phyloP scores from a whole-genome alignment of 2,329 filamentous ascomycete genomes.

The Endoconidiophora laricicola region DNA sequence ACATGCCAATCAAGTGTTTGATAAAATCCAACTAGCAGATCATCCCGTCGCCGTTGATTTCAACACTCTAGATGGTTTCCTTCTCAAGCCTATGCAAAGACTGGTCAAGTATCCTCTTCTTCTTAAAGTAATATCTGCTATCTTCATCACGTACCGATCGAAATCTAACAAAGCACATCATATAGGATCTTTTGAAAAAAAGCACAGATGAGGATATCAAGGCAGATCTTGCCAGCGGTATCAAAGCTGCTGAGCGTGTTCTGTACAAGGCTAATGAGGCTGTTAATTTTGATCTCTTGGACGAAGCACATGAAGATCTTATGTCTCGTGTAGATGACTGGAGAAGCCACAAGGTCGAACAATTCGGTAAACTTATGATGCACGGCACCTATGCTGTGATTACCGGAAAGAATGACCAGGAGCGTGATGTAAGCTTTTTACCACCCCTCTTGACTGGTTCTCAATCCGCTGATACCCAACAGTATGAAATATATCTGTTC shows the following conservation, averaged over 20 bases:
- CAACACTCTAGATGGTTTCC: conserved; percentile 76
- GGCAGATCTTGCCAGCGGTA: conserved; percentile 57
- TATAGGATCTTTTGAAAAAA: conserved; percentile 71
- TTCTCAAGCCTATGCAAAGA: conserved; percentile 92
- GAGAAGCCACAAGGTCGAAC: conserved; percentile 80
- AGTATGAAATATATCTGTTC: conserved; percentile 98
- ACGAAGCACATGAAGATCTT: conserved; percentile 70
- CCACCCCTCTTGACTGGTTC: conserved; percentile 2
- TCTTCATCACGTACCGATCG: neutral
- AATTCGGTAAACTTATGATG: conserved; percentile 78
- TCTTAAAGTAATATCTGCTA: conserved; percentile 45
- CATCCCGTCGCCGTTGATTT: conserved; percentile 72
- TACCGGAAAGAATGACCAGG: conserved; percentile 75
- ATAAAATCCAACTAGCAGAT: conserved; percentile 63
- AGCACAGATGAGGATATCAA: conserved; percentile 56
- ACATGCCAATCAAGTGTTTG: conserved; percentile 69
- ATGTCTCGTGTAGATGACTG: conserved; percentile 80
- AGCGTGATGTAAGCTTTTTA: conserved; percentile 57
- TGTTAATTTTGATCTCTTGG: conserved; percentile 71
- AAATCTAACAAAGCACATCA: neutral
- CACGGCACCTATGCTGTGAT: conserved; percentile 85
- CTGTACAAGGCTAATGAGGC: conserved; percentile 78
- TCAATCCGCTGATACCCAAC: conserved; percentile 9
- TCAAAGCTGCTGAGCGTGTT: conserved; percentile 66
- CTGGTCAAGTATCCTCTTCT: conserved; percentile 88